Evolutionary conservation across 2,329 filamentous ascomycete species (phyloP).

Genomic region (Sclerotinia nivalis): DNA sequence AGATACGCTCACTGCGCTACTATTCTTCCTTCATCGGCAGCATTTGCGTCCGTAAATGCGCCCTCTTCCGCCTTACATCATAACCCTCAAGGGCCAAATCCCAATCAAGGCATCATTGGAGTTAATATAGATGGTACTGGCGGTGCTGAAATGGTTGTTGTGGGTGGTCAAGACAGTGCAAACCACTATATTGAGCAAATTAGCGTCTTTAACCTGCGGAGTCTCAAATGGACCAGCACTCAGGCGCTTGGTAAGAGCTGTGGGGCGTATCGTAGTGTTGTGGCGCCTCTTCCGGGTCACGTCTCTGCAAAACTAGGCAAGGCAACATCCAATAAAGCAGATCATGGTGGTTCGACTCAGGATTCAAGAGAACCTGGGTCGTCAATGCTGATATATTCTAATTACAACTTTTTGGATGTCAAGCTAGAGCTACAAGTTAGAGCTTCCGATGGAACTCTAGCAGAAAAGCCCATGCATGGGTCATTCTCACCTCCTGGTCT

Average conservation of each 20-base stretch:
- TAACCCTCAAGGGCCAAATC: slow-evolving; percentile 78
- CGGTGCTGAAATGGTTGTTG: slow-evolving; percentile 94
- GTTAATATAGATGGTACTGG: slow-evolving; percentile 87
- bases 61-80: slow-evolving; percentile 86
- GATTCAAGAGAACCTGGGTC: slow-evolving; percentile 60
- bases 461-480: slow-evolving; percentile 86
- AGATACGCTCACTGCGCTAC: slow-evolving; percentile 96
- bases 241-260: slow-evolving; percentile 86
- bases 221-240: slow-evolving; percentile 92
- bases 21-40: slow-evolving; percentile 82
- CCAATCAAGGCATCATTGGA: slow-evolving; percentile 85
- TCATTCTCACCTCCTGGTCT: slow-evolving; percentile 86
- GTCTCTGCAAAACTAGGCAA: slow-evolving; percentile 67
- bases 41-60: slow-evolving; percentile 81
- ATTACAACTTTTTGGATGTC: slow-evolving; percentile 98
- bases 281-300: slow-evolving; percentile 74
- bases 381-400: slow-evolving; percentile 95
- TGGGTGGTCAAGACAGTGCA: slow-evolving; percentile 93
- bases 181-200: slow-evolving; percentile 99
- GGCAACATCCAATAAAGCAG: slow-evolving; percentile 45
- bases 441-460: slow-evolving; percentile 76
- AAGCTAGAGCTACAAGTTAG: slow-evolving; percentile 93
- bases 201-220: slow-evolving; percentile 94
- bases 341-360: slow-evolving; percentile 48
- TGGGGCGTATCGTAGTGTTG: slow-evolving; percentile 93